These are phyloP conservation scores for Alternaria rosae DNA, from an alignment of 2,329 filamentous ascomycete species.

Conservation along the genomic window DNA sequence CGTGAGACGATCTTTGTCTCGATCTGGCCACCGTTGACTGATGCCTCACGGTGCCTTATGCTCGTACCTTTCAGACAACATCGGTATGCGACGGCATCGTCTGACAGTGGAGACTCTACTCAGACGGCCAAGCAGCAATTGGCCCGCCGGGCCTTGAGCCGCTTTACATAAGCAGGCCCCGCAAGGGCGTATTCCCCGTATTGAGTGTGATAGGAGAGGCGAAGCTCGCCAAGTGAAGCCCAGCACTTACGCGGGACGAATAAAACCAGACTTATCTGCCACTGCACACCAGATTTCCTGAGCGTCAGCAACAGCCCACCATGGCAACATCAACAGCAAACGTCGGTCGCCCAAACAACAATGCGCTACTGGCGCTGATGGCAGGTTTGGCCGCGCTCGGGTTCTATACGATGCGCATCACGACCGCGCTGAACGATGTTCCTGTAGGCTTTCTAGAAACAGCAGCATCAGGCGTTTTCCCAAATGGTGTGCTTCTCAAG, in stretches of 20 bases:
- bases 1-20: no score
- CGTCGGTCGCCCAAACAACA: conserved; percentile 19
- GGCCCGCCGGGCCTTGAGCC: background rate
- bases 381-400: conserved; percentile 6
- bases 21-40: no score
- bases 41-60: no score
- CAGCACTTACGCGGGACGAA: background rate
- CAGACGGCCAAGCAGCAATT: background rate
- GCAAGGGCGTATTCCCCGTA: background rate
- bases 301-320: background rate
- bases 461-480: conserved; percentile 5
- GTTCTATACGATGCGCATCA: conserved; percentile 24
- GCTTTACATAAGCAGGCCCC: conserved; percentile 10
- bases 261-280: background rate
- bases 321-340: conserved; percentile 14
- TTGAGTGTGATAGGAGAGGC: background rate
- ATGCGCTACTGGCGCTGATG: conserved; percentile 7
- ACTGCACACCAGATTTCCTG: background rate
- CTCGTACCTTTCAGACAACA: no score
- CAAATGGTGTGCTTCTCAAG: conserved; percentile 22
- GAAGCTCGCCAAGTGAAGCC: background rate
- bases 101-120: background rate
- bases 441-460: conserved; percentile 14
- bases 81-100: background rate
- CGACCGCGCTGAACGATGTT: background rate